Evolutionary conservation across 768 basidiomycete species (phyloP), one percentile per base, ranked within the genome.

Genomic region (Pulveroboletus ravenelii): DNA sequence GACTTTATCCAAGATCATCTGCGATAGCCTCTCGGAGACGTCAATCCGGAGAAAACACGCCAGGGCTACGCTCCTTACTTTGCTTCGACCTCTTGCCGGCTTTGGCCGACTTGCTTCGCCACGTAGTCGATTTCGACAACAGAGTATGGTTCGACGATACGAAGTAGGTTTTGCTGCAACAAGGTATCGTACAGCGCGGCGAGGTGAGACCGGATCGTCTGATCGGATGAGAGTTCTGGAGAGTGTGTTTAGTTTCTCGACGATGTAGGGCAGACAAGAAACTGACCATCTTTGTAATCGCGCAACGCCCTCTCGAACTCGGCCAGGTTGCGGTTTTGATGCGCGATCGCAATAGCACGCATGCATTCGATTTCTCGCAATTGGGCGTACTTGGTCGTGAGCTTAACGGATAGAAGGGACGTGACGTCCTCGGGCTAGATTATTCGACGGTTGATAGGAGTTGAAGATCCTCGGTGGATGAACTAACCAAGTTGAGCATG

Each of bases 1-100:
- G 2, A 94, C 82, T 59, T 94, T 94, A 71, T 97, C 95, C 34
- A 97, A 74, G 54, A 98, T 99, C 95, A 99, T 98, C 66, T 99
- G 95, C 29, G 89, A 93, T 25, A 98, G 72, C 65, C 94, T 95
- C 58, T 6, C 30, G 17, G 48, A 27, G 20, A 40, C 1, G 39
- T 64, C 41, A 61, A 25, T 20, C 17, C 7, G 27, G 50, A 45
- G 10, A 10, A 9, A 41, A 30, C 6, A n/a, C 10, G 10, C 14
- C 9, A 1, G 1, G 12, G 20, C 13, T 1, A 15, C 14, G 43
- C 20, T 17, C 72, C 85, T 56, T 54, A 93, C 93, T 96, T 98
- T 18, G 84, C 80, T 70, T 98, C 94, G 18, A 98, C 93, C 8
- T 81, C 84, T 63, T 90, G 87, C 43, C 89, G 72, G 46, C 89